Conservation (phyloP, 2,329 filamentous ascomycete species). For the Fusarium nelsonii region DNA sequence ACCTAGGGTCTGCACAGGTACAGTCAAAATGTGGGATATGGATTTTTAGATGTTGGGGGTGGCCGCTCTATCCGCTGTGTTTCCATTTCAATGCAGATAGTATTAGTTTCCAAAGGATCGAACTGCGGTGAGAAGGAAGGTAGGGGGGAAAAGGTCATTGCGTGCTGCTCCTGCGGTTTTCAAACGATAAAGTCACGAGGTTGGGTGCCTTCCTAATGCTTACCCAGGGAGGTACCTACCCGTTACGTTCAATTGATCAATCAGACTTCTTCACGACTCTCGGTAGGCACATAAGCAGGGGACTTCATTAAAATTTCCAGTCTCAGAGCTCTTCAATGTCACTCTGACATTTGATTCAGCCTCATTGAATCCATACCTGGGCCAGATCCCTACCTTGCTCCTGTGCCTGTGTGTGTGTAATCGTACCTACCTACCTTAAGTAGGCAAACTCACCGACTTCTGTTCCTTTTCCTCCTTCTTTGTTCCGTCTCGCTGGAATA, state of each 20-base stretch:
- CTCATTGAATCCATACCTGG: slow-evolving; percentile 8
- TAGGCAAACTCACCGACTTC: slow-evolving; percentile 33
- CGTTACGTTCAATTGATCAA: neutral
- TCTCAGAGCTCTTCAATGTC: slow-evolving; percentile 20
- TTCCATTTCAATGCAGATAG: neutral
- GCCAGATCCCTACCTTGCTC: slow-evolving; percentile 11
- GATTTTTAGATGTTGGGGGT: neutral
- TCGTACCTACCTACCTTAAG: neutral
- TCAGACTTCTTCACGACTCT: neutral
- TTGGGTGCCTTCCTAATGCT: slow-evolving; percentile 19
- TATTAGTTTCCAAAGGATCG: slow-evolving; percentile 8
- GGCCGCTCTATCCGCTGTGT: slow-evolving; percentile 16
- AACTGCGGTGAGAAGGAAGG: slow-evolving; percentile 17
- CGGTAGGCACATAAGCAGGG: neutral
- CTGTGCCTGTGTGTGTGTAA: neutral
- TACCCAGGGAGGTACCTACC: too few species aligned
- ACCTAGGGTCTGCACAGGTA: neutral
- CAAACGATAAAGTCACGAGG: slow-evolving; percentile 29
- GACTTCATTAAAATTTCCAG: neutral
- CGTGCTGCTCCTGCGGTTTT: neutral
- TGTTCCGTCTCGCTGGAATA: slow-evolving; percentile 1
- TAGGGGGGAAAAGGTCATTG: neutral
- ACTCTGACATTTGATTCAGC: slow-evolving; percentile 34
- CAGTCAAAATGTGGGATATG: neutral
- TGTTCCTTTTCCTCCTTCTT: slow-evolving; percentile 4